phyloP scores from a whole-genome alignment of 257 asterid genomes.

The Nicotiana undulata region DNA sequence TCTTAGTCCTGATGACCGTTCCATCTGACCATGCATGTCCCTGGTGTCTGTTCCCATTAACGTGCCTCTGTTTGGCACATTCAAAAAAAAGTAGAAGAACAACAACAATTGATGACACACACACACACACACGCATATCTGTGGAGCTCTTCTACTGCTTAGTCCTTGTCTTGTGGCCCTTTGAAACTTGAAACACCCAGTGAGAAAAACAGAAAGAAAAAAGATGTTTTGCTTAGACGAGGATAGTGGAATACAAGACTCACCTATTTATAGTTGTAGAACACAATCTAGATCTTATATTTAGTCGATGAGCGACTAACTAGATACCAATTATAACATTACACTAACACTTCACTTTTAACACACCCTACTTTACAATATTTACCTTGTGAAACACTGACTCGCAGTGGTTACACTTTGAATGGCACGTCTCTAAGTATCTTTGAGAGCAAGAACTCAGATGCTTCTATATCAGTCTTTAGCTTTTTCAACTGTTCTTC shows the following conservation, averaged over 20 bases:
- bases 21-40: too few species aligned
- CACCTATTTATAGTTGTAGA: background rate
- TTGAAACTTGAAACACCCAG: background rate
- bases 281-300: background rate
- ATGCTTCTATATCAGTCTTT: background rate
- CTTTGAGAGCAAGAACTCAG: background rate
- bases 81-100: too few species aligned
- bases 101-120: background rate
- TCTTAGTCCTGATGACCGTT: too few species aligned
- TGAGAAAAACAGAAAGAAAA: background rate
- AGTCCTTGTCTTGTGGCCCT: background rate
- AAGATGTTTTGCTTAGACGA: background rate
- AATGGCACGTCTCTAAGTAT: background rate
- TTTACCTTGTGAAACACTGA: background rate
- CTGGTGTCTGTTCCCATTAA: too few species aligned
- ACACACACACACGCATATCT: background rate
- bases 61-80: too few species aligned
- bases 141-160: background rate
- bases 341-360: background rate
- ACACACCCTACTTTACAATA: background rate
- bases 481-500: background rate
- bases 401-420: background rate
- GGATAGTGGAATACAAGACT: background rate
- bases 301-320: background rate
- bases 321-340: background rate